Conservation (phyloP, 257 asterid genomes). For the Ilex asprella region DNA sequence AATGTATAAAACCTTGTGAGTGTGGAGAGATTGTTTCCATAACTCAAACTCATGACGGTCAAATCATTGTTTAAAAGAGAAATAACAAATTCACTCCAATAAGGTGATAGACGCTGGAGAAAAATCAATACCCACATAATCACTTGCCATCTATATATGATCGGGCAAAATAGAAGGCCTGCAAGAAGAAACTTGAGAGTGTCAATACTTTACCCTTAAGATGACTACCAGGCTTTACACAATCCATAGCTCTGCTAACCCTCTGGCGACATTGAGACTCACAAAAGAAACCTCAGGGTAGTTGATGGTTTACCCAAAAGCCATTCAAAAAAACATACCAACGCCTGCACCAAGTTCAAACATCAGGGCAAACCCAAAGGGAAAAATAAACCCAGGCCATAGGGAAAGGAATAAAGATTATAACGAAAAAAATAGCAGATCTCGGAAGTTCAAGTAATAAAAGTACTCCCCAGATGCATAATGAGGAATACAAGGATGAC, state of each 20-base stretch:
- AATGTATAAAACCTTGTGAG: too few species aligned
- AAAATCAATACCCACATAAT: not conserved
- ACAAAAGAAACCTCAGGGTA: conserved; percentile 16
- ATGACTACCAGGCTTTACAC: conserved; percentile 33
- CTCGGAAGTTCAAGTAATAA: too few species aligned
- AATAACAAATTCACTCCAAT: too few species aligned
- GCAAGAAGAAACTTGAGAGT: not conserved
- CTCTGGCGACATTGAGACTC: conserved; percentile 64
- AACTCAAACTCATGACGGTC: too few species aligned
- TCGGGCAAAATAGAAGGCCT: not conserved
- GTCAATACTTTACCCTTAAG: conserved; percentile 48
- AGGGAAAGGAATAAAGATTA: too few species aligned
- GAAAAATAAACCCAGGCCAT: too few species aligned
- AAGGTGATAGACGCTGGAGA: too few species aligned
- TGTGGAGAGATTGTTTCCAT: too few species aligned
- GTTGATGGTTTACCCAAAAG: conserved; percentile 8
- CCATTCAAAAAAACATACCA: conserved; percentile 7
- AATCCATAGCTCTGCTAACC: conserved; percentile 72
- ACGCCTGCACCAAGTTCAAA: conserved; percentile 21
- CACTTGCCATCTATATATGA: not conserved
- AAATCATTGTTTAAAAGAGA: not conserved
- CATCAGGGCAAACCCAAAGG: not conserved
- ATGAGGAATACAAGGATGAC: too few species aligned
- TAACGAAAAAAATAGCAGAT: too few species aligned
- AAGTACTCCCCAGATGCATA: too few species aligned